Evolutionary conservation across 192 early-diverging fungal genomes (phyloP).

Genomic region (Geranomyces variabilis): DNA sequence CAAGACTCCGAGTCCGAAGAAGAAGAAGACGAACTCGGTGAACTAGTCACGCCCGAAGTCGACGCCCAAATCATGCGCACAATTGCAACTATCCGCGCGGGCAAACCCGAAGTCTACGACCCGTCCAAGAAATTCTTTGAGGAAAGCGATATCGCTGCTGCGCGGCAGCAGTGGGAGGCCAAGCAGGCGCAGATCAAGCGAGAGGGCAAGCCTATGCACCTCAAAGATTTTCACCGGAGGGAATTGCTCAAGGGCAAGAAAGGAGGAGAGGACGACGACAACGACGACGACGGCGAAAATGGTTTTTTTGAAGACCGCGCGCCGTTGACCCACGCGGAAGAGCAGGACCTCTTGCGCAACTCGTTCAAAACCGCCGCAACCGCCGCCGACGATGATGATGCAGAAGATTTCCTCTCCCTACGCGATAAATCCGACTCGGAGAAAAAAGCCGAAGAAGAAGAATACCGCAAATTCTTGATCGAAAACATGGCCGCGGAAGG

Average conservation of each 20-base stretch:
- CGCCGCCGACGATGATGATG: conserved; percentile 57
- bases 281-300: conserved; percentile 25
- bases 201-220: conserved; percentile 67
- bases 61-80: conserved; percentile 95
- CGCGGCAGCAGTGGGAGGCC: conserved; percentile 66
- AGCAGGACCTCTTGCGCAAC: conserved; percentile 78
- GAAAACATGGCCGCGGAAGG: conserved; percentile 70
- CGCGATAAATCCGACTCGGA: conserved; percentile 78
- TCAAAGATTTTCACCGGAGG: conserved; percentile 88
- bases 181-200: conserved; percentile 60
- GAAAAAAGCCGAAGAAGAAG: conserved; percentile 79
- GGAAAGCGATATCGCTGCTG: conserved; percentile 61
- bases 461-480: conserved; percentile 87
- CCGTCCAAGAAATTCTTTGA: conserved; percentile 73
- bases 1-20: conserved; percentile 67
- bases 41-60: conserved; percentile 82
- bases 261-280: conserved; percentile 47
- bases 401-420: conserved; percentile 73
- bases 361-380: conserved; percentile 59
- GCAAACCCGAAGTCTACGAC: conserved; percentile 85
- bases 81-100: conserved; percentile 74
- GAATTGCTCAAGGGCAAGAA: conserved; percentile 60
- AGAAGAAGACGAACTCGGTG: conserved; percentile 58
- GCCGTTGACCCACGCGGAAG: conserved; percentile 74
- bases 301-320: conserved; percentile 16